Evolutionary conservation across 805 yeast genomes (phyloP), one percentile per base, ranked within the genome.

Genomic region (Metschnikowia peoriensis): DNA sequence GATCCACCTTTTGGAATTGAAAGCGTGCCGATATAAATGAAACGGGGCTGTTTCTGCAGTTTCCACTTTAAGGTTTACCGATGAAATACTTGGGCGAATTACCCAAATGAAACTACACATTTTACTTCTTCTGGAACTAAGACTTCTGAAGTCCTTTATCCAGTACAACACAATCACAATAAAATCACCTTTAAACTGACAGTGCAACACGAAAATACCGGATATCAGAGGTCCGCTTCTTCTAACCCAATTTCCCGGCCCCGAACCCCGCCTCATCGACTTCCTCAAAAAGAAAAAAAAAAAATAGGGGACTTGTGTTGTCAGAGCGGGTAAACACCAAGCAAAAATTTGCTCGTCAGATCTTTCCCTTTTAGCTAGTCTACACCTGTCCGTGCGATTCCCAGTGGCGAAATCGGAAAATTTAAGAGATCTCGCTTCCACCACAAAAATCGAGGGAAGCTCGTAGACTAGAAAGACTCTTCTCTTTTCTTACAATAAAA

Each of bases 351-450:
- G 12, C 46, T 43, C 46, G 38, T 43, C 16, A 43, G 7, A 43
- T 43, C 28, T 43, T 43, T 29, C 38, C 46, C 10, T 43, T 43
- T 43, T 16, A 15, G 38, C 6, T 10, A 4, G 28, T 29, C 27
- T 15, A 15, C 46, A 15, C 46, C 29, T 29, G 37, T 16, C 38
- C 28, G 46, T 43, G 46, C 46, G 46, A 32, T 43, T 43, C 28
- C 38, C 46, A 38, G n/a, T 17, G 8, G 8, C 16, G 17, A 29
- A 43, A 32, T 7, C 28, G 38, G 28, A 12, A 38, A 8, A 12
- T 15, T 32, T 32, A 9, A 32, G 35, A 32, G 35, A 32, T 32
- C 35, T 32, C 14, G 35, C 14, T 32, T 6, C 14, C 3, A 6
- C 22, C 22, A 22, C 22, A 22, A 22, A 2, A 22, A 22, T 22